Percentiles rank a stretch among this genome's conserved stretches.
Evolutionary conservation across 371 early-diverging fungal species (phyloP).

Genomic region (Chytridium lagenaria): DNA sequence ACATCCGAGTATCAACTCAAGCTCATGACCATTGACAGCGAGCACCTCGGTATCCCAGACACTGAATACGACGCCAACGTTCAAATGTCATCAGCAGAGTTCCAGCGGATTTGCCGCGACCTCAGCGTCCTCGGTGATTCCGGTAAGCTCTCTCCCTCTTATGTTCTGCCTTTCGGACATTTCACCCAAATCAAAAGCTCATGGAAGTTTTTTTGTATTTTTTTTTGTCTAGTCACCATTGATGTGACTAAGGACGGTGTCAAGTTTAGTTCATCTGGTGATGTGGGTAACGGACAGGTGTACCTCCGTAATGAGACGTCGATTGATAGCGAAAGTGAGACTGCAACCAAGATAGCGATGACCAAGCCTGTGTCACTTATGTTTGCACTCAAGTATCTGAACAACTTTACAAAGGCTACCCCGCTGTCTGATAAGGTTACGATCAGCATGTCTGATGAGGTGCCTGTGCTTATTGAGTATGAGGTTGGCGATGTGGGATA

Average conservation of each 20-base stretch:
- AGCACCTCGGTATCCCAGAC: conserved; percentile 96
- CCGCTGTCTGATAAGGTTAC: conserved; percentile 80
- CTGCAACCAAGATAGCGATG: conserved; percentile 75
- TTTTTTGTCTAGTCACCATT: conserved; percentile 69
- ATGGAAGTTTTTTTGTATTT: conserved; percentile 15
- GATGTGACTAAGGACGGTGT: conserved; percentile 92
- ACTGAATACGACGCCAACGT: conserved; percentile 91
- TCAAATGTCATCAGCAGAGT: conserved; percentile 87
- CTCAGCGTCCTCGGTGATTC: conserved; percentile 86
- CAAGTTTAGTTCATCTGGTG: conserved; percentile 88
- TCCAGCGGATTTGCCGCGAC: conserved; percentile 92
- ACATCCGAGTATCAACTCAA: conserved; percentile 94
- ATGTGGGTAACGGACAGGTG: conserved; percentile 86
- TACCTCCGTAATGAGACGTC: conserved; percentile 78
- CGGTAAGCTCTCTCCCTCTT: conserved; percentile 49
- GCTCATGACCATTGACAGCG: conserved; percentile 96
- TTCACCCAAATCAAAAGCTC: neutral
- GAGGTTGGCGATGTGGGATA: conserved; percentile 89
- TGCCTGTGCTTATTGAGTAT: conserved; percentile 95
- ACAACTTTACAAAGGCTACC: conserved; percentile 95
- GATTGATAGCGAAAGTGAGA: conserved; percentile 74
- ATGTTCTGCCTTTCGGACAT: neutral
- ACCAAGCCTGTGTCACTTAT: conserved; percentile 79
- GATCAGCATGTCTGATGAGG: conserved; percentile 82
- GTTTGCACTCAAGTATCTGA: conserved; percentile 93